Evolutionary conservation across 345 rosid species (phyloP).

Genomic region (Populus tremula): DNA sequence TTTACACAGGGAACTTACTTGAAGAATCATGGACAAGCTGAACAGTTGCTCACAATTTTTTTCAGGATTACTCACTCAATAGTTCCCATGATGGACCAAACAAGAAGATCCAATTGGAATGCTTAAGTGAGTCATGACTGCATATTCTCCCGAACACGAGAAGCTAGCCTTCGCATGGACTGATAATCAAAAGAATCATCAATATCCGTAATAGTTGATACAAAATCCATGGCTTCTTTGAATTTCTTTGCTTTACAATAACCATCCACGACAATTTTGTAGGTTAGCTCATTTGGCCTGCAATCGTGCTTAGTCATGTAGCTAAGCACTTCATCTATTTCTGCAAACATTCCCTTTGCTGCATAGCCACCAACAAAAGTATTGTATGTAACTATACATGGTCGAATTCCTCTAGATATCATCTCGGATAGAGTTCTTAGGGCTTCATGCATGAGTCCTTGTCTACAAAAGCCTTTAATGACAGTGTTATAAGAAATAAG

Average conservation of each 20-base stretch:
- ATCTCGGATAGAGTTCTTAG: constrained; percentile 71
- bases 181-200: constrained; percentile 55
- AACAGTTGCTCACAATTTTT: background rate
- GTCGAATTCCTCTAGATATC: constrained; percentile 62
- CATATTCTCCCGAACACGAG: constrained; percentile 50
- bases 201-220: constrained; percentile 53
- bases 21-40: background rate
- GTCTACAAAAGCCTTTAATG: constrained; percentile 87
- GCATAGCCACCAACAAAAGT: constrained; percentile 73
- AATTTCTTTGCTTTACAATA: constrained; percentile 66
- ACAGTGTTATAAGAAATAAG: constrained; percentile 85
- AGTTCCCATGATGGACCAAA: background rate
- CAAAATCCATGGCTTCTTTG: constrained; percentile 74
- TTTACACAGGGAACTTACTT: background rate
- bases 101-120: background rate
- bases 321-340: constrained; percentile 62
- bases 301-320: constrained; percentile 68
- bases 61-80: background rate
- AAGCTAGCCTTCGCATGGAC: constrained; percentile 53
- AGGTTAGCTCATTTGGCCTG: constrained; percentile 76
- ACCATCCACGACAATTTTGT: constrained; percentile 80
- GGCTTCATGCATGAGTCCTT: constrained; percentile 81
- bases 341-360: constrained; percentile 57
- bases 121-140: constrained; percentile 32
- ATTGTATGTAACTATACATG: constrained; percentile 84